Percentiles rank a stretch among this genome's conserved stretches.
These are phyloP conservation scores for Ceratocystis destructans DNA, from an alignment of 2,329 filamentous ascomycete species.

Conservation along the genomic window DNA sequence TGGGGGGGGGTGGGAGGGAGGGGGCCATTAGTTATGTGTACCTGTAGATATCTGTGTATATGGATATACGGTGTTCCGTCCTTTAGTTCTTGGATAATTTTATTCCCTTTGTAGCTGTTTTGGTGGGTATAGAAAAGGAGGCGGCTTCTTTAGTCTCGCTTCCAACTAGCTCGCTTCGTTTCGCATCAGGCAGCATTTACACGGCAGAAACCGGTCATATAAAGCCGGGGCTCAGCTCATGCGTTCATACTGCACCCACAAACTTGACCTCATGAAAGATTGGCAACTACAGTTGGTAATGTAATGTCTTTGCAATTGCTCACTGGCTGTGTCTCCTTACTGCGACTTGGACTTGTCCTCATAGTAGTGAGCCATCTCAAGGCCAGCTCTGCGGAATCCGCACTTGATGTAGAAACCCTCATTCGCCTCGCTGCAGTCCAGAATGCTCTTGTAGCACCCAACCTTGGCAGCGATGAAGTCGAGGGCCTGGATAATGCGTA, in stretches of 20 bases:
- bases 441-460: constrained; percentile 93
- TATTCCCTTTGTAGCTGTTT: too few species aligned
- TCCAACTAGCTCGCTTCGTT: neutral
- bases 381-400: constrained; percentile 77
- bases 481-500: constrained; percentile 85
- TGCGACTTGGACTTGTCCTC: constrained; percentile 41
- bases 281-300: neutral
- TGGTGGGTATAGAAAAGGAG: neutral
- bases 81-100: too few species aligned
- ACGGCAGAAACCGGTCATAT: neutral
- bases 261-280: neutral
- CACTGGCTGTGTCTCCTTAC: neutral
- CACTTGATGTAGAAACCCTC: constrained; percentile 98
- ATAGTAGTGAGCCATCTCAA: constrained; percentile 97
- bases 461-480: constrained; percentile 77
- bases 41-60: too few species aligned
- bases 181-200: neutral
- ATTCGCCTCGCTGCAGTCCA: constrained; percentile 92
- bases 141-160: neutral
- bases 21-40: too few species aligned
- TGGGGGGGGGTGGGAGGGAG: neutral
- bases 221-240: neutral
- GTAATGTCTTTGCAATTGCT: neutral
- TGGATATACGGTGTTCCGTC: neutral
- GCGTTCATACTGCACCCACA: neutral